Percentiles rank a stretch among this genome's conserved stretches.
phyloP scores from a whole-genome alignment of 2,329 filamentous ascomycete species.

The Phaeoacremonium minimum region DNA sequence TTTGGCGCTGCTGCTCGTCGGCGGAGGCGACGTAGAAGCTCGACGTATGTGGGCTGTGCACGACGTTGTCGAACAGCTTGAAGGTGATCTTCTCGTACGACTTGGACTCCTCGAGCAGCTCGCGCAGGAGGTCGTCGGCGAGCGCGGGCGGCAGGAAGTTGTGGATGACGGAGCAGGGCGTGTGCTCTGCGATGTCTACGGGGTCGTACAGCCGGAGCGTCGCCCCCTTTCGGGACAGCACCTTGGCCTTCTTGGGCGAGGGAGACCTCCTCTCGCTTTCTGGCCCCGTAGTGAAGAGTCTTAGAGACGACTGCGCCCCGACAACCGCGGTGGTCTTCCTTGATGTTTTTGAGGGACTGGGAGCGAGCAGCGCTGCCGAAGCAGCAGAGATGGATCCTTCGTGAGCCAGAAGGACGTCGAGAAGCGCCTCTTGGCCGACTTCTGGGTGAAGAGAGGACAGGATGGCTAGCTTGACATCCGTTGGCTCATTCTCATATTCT shows the following conservation, averaged over 20 bases:
- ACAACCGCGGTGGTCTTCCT: constrained; percentile 32
- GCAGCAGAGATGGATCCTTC: constrained; percentile 72
- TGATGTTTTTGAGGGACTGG: constrained; percentile 34
- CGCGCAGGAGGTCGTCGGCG: constrained; percentile 69
- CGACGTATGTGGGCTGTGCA: constrained; percentile 78
- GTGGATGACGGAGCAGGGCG: constrained; percentile 87
- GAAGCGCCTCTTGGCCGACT: constrained; percentile 59
- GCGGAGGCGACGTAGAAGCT: constrained; percentile 77
- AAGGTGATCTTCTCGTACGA: constrained; percentile 71
- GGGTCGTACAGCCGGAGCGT: constrained; percentile 83
- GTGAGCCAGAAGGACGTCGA: constrained; percentile 75
- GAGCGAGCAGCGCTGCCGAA: constrained; percentile 30
- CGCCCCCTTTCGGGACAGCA: constrained; percentile 69
- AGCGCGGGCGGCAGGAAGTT: constrained; percentile 74
- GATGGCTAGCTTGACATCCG: constrained; percentile 83
- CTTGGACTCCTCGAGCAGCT: constrained; percentile 70
- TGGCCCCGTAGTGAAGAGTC: constrained; percentile 36
- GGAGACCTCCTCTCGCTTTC: constrained; percentile 9
- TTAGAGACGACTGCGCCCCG: constrained; percentile 61
- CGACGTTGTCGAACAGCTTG: constrained; percentile 83
- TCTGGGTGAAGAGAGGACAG: constrained; percentile 72
- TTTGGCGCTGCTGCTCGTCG: constrained; percentile 65
- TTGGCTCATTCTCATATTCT: constrained; percentile 64
- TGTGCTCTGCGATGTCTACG: constrained; percentile 73
- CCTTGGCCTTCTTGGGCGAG: constrained; percentile 35